Percentiles rank a stretch among this genome's conserved stretches.
Conservation (phyloP, 805 yeast species). For the Kazachstania kunashirensis region DNA sequence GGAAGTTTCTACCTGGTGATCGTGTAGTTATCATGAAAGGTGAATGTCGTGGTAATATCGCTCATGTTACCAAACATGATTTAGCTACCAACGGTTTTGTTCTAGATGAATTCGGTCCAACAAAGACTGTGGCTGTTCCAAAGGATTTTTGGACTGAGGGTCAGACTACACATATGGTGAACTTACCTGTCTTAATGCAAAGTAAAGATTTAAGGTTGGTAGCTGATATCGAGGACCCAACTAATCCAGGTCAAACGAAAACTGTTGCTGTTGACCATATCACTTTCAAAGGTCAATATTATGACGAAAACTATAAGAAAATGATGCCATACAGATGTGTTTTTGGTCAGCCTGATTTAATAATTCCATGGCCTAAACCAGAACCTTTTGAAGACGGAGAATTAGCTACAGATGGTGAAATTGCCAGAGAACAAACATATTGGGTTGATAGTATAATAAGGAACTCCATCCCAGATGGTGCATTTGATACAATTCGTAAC, state of each 20-base stretch:
- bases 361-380: constrained; percentile 88
- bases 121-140: constrained; percentile 57
- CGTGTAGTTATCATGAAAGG: constrained; percentile 67
- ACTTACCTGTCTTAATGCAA: constrained; percentile 56
- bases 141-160: constrained; percentile 62
- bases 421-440: constrained; percentile 62
- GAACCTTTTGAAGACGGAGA: constrained; percentile 44
- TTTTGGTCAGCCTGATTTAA: constrained; percentile 53
- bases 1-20: constrained; percentile 67
- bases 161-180: constrained; percentile 61
- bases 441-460: constrained; percentile 58
- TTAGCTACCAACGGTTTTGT: constrained; percentile 52
- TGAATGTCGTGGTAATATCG: constrained; percentile 60
- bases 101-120: constrained; percentile 60
- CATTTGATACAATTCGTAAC: constrained; percentile 62
- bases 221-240: constrained; percentile 60
- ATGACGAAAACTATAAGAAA: constrained; percentile 61
- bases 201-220: constrained; percentile 61
- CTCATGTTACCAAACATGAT: constrained; percentile 53
- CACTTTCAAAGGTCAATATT: constrained; percentile 57
- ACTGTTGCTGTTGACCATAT: constrained; percentile 75
- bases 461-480: constrained; percentile 60
- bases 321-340: constrained; percentile 74
- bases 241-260: constrained; percentile 42
- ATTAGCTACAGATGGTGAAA: constrained; percentile 46